A percentile compares a stretch with the other conserved stretches of the same genome.
Conservation (phyloP, 2,329 filamentous ascomycete species). For the Diaporthe citrichinensis region DNA sequence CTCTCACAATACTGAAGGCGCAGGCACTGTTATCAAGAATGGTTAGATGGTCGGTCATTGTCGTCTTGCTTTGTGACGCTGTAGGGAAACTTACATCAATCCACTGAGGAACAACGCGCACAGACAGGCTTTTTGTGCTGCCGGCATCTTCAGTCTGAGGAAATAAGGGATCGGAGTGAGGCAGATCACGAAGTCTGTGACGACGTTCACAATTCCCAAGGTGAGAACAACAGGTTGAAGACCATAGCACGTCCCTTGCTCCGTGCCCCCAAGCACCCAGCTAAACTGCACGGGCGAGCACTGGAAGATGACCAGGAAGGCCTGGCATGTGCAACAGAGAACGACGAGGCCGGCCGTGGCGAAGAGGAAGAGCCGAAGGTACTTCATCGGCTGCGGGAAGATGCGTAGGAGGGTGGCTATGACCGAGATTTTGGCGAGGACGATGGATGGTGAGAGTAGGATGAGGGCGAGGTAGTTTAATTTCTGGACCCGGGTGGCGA, state of each 20-base stretch:
- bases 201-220: conserved; percentile 49
- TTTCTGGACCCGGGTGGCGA: conserved; percentile 42
- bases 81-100: conserved; percentile 47
- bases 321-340: conserved; percentile 45
- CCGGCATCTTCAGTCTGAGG: conserved; percentile 48
- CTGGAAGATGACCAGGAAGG: conserved; percentile 49
- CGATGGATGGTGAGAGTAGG: conserved; percentile 46
- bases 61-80: accelerated
- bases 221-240: conserved; percentile 48
- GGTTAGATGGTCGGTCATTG: not conserved
- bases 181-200: conserved; percentile 50
- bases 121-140: conserved; percentile 47
- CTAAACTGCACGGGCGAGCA: conserved; percentile 47
- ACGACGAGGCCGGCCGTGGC: conserved; percentile 50
- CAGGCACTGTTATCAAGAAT: conserved; percentile 45
- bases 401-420: conserved; percentile 49
- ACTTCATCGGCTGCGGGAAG: conserved; percentile 48
- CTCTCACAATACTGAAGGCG: conserved; percentile 45
- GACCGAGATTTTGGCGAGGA: conserved; percentile 50
- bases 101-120: conserved; percentile 49
- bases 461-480: conserved; percentile 45
- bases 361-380: conserved; percentile 48
- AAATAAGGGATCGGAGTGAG: conserved; percentile 49
- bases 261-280: conserved; percentile 46
- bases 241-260: conserved; percentile 44